phyloP scores from a whole-genome alignment of 805 yeast genomes.

The Candida verbasci region DNA sequence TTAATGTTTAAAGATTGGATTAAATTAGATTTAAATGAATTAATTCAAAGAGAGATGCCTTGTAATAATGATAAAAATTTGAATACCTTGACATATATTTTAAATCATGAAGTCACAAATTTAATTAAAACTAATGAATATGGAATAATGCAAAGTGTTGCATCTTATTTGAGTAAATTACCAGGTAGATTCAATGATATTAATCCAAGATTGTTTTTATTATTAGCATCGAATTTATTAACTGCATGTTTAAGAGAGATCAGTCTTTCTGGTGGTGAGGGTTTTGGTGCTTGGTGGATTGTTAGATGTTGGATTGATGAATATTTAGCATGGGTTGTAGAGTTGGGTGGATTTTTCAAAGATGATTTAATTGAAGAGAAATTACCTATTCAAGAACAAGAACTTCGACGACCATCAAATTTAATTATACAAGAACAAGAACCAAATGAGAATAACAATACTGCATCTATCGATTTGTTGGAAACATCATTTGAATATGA shows the following conservation, averaged over 20 bases:
- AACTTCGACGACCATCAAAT: no score
- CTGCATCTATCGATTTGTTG: constrained; percentile 11
- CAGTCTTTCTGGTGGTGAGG: constrained; percentile 51
- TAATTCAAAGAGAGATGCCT: constrained; percentile 48
- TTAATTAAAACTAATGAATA: constrained; percentile 12
- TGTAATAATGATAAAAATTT: constrained; percentile 36
- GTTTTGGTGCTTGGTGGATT: constrained; percentile 74
- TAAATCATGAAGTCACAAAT: constrained; percentile 30
- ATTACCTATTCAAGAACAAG: neutral
- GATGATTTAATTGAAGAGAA: constrained; percentile 19
- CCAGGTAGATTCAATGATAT: constrained; percentile 47
- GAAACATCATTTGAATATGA: constrained; percentile 11
- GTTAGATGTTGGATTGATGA: constrained; percentile 75
- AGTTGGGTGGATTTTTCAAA: constrained; percentile 51
- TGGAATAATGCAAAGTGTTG: constrained; percentile 6
- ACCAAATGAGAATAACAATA: constrained; percentile 6
- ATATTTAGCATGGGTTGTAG: constrained; percentile 63
- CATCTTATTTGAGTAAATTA: constrained; percentile 24
- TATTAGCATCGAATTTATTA: constrained; percentile 49
- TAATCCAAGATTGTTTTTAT: constrained; percentile 52
- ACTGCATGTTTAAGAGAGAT: constrained; percentile 61
- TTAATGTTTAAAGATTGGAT: constrained; percentile 60
- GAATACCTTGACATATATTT: constrained; percentile 26
- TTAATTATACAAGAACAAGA: neutral
- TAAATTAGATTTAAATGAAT: constrained; percentile 42